phyloP scores from a whole-genome alignment of 768 basidiomycete genomes.

The Rhodotorula diobovata region DNA sequence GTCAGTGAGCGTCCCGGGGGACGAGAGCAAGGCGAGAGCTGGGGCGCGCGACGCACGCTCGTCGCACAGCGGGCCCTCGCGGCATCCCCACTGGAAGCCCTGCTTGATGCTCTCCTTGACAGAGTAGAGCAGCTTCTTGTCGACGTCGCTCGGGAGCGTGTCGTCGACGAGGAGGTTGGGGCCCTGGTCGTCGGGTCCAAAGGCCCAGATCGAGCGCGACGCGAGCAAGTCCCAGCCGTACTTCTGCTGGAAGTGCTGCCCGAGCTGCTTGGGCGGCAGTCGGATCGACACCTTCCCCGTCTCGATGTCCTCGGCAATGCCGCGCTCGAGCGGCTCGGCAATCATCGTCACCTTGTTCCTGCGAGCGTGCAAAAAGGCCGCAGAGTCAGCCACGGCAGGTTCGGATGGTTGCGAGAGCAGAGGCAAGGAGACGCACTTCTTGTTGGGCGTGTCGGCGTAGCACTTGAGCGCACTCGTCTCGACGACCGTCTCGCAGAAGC shows the following conservation, averaged over 20 bases:
- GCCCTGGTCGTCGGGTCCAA: slow-evolving; percentile 93
- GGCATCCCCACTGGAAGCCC: slow-evolving; percentile 98
- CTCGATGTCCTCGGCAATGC: slow-evolving; percentile 94
- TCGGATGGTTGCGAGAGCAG: slow-evolving; percentile 9
- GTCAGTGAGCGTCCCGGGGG: neutral
- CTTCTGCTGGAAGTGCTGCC: slow-evolving; percentile 91
- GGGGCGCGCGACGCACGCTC: slow-evolving; percentile 68
- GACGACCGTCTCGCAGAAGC: slow-evolving; percentile 95
- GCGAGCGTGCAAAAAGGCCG: neutral
- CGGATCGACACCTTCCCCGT: slow-evolving; percentile 86
- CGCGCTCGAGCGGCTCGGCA: slow-evolving; percentile 91
- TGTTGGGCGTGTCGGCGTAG: slow-evolving; percentile 98
- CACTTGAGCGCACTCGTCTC: slow-evolving; percentile 98
- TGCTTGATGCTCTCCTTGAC: slow-evolving; percentile 96
- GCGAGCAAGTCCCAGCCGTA: slow-evolving; percentile 98
- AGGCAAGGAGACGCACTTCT: slow-evolving; percentile 62
- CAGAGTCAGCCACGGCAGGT: neutral
- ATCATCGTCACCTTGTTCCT: slow-evolving; percentile 99
- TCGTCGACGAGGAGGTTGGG: slow-evolving; percentile 92
- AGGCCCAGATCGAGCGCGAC: slow-evolving; percentile 98
- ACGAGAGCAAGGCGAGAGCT: neutral
- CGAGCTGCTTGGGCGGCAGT: slow-evolving; percentile 90
- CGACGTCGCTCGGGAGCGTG: slow-evolving; percentile 91
- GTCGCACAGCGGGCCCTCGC: slow-evolving; percentile 95
- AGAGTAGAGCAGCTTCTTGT: slow-evolving; percentile 82